A percentile compares a stretch with the other conserved stretches of the same genome.
These are phyloP conservation scores for Saccharomycopsis sp. DNA, from an alignment of 805 yeast genomes.

Conservation along the genomic window DNA sequence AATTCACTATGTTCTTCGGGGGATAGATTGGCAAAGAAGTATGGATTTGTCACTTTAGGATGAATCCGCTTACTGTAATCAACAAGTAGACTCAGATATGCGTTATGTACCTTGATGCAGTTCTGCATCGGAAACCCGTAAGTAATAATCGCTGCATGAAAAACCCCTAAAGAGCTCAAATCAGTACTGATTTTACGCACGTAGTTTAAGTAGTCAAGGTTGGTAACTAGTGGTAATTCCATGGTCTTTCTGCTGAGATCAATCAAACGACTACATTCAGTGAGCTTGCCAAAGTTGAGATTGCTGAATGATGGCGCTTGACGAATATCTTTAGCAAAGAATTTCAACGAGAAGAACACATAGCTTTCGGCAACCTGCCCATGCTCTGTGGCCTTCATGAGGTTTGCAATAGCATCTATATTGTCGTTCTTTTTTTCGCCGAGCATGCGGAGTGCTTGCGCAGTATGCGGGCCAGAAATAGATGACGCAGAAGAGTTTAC, in stretches of 20 bases:
- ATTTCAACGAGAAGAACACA: background rate
- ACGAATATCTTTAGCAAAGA: background rate
- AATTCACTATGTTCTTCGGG: background rate
- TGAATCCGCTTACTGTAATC: constrained; percentile 8
- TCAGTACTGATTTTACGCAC: constrained; percentile 1
- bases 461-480: background rate
- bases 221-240: background rate
- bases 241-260: background rate
- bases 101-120: background rate
- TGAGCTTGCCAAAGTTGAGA: background rate
- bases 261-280: background rate
- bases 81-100: constrained; percentile 3
- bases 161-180: background rate
- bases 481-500: background rate
- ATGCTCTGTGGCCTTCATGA: background rate
- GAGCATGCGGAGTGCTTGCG: background rate
- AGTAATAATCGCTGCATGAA: constrained; percentile 2
- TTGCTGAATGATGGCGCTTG: background rate
- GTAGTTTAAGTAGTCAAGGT: constrained; percentile 6
- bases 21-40: background rate
- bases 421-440: background rate
- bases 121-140: background rate
- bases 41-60: background rate
- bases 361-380: background rate
- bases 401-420: background rate